phyloP scores from a whole-genome alignment of 176 grass and related monocot genomes.

The Aegilops tauschii region DNA sequence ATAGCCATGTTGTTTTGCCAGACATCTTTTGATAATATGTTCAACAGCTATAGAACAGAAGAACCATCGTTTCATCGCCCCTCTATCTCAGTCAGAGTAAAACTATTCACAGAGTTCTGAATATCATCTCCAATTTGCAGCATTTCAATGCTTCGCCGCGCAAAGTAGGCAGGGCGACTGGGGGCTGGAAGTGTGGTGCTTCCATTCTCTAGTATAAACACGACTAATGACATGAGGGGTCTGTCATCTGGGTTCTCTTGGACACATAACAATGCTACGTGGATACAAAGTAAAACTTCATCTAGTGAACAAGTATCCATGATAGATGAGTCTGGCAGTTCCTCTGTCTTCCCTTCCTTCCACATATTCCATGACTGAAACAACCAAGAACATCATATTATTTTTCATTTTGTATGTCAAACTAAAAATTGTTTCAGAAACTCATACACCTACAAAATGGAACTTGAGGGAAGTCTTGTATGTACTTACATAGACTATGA shows the following conservation, averaged over 20 bases:
- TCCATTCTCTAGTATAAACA: background rate
- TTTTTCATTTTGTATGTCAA: background rate
- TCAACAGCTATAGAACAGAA: too few relatives aligned
- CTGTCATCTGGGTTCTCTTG: conserved; percentile 26
- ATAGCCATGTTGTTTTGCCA: too few relatives aligned
- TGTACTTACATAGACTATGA: background rate
- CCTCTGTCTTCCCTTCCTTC: conserved; percentile 10
- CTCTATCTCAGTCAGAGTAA: background rate
- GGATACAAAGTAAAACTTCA: conserved; percentile 43
- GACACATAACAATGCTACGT: conserved; percentile 29
- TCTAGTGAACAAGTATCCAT: conserved; percentile 1
- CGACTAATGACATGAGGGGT: conserved; percentile 25
- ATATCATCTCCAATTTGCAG: background rate
- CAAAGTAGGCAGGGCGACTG: background rate
- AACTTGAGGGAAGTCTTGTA: background rate
- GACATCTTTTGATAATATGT: too few relatives aligned
- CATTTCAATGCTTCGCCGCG: background rate
- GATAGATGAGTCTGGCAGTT: conserved; percentile 31
- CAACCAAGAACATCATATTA: background rate
- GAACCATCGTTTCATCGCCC: background rate
- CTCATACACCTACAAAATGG: background rate
- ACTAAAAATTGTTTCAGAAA: background rate
- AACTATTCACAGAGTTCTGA: background rate
- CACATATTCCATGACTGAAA: background rate
- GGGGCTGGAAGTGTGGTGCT: background rate